Conservation (phyloP, 2,329 filamentous ascomycete genomes). For the Fusarium sp. region DNA sequence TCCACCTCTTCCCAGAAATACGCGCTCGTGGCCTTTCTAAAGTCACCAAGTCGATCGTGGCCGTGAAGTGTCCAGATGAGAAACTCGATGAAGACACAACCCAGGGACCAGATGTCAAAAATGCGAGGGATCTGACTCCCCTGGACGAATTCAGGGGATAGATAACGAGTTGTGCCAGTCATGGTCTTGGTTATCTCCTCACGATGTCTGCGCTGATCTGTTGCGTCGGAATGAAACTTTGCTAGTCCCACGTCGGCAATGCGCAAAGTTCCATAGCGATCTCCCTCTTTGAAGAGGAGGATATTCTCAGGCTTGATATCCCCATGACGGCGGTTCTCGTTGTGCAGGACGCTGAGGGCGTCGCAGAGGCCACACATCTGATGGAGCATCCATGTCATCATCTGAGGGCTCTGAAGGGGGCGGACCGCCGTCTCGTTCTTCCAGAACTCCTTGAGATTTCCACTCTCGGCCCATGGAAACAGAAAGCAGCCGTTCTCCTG, state of each 20-base stretch:
- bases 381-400: neutral
- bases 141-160: neutral
- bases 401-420: accelerated
- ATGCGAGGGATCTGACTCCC: neutral
- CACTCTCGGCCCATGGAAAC: conserved; percentile 14
- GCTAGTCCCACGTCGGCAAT: conserved; percentile 2
- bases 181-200: neutral
- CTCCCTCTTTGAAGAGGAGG: neutral
- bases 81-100: conserved; percentile 7
- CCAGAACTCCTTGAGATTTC: conserved; percentile 3
- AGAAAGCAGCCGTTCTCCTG: neutral
- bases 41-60: neutral
- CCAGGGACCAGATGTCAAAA: conserved; percentile 2
- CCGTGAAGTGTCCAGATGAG: conserved; percentile 7
- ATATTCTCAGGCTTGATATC: conserved; percentile 14
- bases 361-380: conserved; percentile 1
- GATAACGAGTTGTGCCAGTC: neutral
- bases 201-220: neutral
- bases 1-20: neutral
- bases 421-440: neutral
- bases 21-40: neutral
- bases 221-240: neutral
- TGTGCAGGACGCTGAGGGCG: neutral
- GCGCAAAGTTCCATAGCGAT: neutral
- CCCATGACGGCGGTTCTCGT: neutral